Evolutionary conservation across 1,284 basidiomycete species (phyloP).

Genomic region (Cryptococcus hybrid): DNA sequence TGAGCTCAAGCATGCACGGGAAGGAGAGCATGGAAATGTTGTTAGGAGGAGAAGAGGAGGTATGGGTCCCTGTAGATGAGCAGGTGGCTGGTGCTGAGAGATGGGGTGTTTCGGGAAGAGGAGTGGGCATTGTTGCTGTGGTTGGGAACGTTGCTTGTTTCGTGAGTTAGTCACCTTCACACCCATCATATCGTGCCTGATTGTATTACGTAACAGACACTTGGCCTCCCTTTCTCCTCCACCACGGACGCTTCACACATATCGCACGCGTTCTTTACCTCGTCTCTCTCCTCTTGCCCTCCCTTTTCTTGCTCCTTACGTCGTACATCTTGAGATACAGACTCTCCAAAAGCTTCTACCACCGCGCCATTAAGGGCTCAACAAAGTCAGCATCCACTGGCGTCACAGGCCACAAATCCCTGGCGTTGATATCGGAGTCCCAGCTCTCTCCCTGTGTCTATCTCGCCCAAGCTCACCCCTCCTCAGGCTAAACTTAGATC

Average conservation of each 20-base stretch:
- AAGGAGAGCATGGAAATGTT: conserved; percentile 35
- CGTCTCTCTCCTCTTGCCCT: conserved; percentile 26
- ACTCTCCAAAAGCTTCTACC: neutral
- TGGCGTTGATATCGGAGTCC: conserved; percentile 26
- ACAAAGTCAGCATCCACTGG: conserved; percentile 14
- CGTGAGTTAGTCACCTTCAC: conserved; percentile 17
- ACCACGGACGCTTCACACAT: too few relatives aligned
- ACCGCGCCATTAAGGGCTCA: conserved; percentile 13
- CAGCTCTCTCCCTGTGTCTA: conserved; percentile 29
- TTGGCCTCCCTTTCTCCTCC: too few relatives aligned
- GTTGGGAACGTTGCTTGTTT: conserved; percentile 17
- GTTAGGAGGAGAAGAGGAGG: conserved; percentile 23
- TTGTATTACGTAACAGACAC: too few relatives aligned
- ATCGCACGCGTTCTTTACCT: conserved; percentile 21
- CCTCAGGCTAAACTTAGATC: conserved; percentile 15
- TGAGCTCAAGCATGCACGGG: conserved; percentile 2
- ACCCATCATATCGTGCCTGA: too few relatives aligned
- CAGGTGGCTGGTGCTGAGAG: conserved; percentile 21
- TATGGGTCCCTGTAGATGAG: conserved; percentile 29
- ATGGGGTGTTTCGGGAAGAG: conserved; percentile 24
- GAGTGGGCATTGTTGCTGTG: conserved; percentile 25
- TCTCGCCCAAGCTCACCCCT: conserved; percentile 34
- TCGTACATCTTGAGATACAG: conserved; percentile 31
- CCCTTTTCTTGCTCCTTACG: conserved; percentile 22
- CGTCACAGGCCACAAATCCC: conserved; percentile 16